phyloP scores from a whole-genome alignment of 176 grass and related monocot species.

The Pontederia crassipes region DNA sequence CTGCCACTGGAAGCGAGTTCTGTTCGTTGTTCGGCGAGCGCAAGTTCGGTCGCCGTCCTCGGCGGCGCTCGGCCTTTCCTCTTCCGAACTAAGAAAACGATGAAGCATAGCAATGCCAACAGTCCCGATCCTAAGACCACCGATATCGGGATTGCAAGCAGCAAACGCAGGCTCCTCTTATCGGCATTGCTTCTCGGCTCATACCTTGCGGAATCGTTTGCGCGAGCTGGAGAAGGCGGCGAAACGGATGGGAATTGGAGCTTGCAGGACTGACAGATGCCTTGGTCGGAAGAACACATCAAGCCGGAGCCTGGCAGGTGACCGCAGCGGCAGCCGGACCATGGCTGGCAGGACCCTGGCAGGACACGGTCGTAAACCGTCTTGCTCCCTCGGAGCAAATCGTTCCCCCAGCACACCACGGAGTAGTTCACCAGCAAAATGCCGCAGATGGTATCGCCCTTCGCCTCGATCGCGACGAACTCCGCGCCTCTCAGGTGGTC shows the following conservation, averaged over 20 bases:
- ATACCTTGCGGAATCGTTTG: too few species aligned
- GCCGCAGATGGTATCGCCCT: conserved; percentile 62
- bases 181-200: not conserved
- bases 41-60: not conserved
- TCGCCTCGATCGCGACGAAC: conserved; percentile 56
- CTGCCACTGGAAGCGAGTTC: not conserved
- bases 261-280: conserved; percentile 38
- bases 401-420: conserved; percentile 65
- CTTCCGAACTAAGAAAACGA: conserved; percentile 23
- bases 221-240: not conserved
- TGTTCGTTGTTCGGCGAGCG: not conserved
- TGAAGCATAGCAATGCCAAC: conserved; percentile 7
- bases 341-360: conserved; percentile 44
- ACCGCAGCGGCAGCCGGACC: conserved; percentile 17
- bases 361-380: conserved; percentile 33
- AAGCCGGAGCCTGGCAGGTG: conserved; percentile 22
- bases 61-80: conserved; percentile 16
- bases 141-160: not conserved
- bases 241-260: conserved; percentile 9
- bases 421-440: conserved; percentile 42
- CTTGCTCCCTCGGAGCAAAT: conserved; percentile 8
- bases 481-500: not conserved
- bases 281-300: conserved; percentile 36
- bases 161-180: not conserved
- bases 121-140: not conserved